These are phyloP conservation scores for Pythium brassicae DNA, from an alignment of 352 stramenopile genomes.

Conservation along the genomic window DNA sequence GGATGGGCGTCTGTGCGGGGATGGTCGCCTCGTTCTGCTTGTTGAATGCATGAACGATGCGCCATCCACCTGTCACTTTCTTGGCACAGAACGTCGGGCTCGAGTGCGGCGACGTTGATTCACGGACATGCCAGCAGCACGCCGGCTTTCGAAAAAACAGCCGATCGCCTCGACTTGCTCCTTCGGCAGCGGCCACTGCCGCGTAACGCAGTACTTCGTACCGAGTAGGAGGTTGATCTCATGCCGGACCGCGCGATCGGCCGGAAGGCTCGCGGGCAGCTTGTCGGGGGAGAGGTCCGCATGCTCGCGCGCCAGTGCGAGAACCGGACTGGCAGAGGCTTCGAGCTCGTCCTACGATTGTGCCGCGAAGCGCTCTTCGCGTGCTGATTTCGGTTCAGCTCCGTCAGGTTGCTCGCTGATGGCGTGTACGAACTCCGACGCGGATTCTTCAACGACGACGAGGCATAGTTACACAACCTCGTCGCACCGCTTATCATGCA, in stretches of 20 bases:
- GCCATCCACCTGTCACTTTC: slow-evolving; percentile 18
- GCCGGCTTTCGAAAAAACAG: slow-evolving; percentile 16
- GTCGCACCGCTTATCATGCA: slow-evolving; percentile 14
- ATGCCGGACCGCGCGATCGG: slow-evolving; percentile 15
- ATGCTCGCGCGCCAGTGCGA: too few relatives aligned
- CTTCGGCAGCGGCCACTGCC: slow-evolving; percentile 23
- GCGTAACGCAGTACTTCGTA: slow-evolving; percentile 25
- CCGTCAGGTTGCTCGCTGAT: slow-evolving; percentile 3
- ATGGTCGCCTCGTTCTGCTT: slow-evolving; percentile 28
- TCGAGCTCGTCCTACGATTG: slow-evolving; percentile 14
- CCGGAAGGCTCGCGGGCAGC: slow-evolving; percentile 6
- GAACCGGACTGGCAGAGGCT: slow-evolving; percentile 2
- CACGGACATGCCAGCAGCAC: slow-evolving; percentile 12
- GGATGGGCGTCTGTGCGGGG: slow-evolving; percentile 24
- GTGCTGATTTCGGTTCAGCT: slow-evolving; percentile 12
- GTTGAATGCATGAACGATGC: slow-evolving; percentile 32
- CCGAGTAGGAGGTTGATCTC: slow-evolving; percentile 23
- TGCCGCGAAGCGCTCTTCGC: slow-evolving; percentile 12
- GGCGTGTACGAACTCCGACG: too few relatives aligned
- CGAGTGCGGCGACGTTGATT: slow-evolving; percentile 18
- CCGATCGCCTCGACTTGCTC: slow-evolving; percentile 22
- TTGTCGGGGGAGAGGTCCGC: slow-evolving; percentile 18
- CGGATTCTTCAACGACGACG: neutral
- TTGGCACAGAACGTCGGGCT: slow-evolving; percentile 24
- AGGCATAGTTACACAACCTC: slow-evolving; percentile 21